Evolutionary conservation across 352 stramenopile genomes (phyloP), one percentile per base, ranked within the genome.

Genomic region (Aphanomyces astaci): DNA sequence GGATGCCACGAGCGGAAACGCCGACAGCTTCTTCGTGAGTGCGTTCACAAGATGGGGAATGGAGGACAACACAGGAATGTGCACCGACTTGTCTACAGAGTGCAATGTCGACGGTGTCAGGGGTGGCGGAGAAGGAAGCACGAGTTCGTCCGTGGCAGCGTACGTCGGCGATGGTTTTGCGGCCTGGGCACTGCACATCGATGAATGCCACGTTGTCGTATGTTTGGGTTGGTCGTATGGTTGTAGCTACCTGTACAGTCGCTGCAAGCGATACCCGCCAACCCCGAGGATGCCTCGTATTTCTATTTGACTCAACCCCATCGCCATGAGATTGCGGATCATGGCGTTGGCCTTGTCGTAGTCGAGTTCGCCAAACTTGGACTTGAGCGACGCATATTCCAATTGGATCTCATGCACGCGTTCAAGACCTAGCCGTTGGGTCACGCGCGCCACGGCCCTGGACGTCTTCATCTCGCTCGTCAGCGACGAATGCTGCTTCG

Each of bases 301-400:
- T 36, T 62, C 53, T 17, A 62, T 62, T 28, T 62, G 53, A 28
- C 53, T 62, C 11, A 62, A 31, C 15, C 53, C 53, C 53, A 62
- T 62, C 25, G 53, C 27, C 53, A 62, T 62, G 53, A 62, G 53
- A 31, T 62, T 62, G 27, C 53, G 53, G n/a, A 62, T 62, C 53
- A 62, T 62, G 17, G 31, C n/a, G 53, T 62, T 62, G 28, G 53
- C 53, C 31, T 62, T 62, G 7, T 62, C 53, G 53, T 62, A 62
- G 15, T 62, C 53, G 53, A 24, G 28, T 31, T 62, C 28, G 53
- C 53, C 53, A 46, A 62, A 62, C 31, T 62, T 62, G 53, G 53
- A 62, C 53, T 62, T 62, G 17, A 62, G 31, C 10, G 53, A 27
- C 9, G 53, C 53, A 31, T 62, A 62, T 15, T 62, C 53, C 25